These are phyloP conservation scores for Calonectria henricotiae DNA, from an alignment of 2,329 filamentous ascomycete species.

Conservation along the genomic window DNA sequence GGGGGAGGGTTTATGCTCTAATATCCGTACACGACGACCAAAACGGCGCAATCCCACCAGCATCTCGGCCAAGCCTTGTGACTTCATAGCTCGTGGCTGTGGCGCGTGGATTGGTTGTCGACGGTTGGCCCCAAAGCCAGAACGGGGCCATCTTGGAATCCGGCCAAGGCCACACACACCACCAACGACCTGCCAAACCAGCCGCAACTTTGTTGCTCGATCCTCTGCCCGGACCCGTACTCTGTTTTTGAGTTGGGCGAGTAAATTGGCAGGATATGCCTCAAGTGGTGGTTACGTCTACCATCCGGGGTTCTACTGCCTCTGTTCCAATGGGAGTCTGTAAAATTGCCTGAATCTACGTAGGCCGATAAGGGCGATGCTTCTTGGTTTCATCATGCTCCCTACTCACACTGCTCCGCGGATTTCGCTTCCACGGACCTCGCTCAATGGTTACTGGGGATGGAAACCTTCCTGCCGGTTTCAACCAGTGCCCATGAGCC, in stretches of 20 bases:
- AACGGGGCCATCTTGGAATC: conserved; percentile 20
- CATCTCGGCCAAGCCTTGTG: conserved; percentile 21
- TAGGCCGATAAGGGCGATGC: not conserved
- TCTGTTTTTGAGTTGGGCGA: conserved; percentile 23
- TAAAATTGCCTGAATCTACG: conserved; percentile 12
- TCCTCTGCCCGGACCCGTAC: conserved; percentile 16
- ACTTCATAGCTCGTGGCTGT: conserved; percentile 26
- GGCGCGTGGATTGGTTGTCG: conserved; percentile 22
- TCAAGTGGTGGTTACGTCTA: not conserved
- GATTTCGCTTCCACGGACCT: not conserved
- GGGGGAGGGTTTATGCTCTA: conserved; percentile 5
- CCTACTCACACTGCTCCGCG: not conserved
- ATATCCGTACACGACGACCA: not conserved
- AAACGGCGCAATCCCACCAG: conserved; percentile 13
- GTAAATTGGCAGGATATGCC: not conserved
- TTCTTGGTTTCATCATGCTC: not conserved
- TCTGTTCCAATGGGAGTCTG: conserved; percentile 4
- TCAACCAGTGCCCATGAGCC: conserved; percentile 13
- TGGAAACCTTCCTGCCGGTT: conserved; percentile 16
- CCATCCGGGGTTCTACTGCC: not conserved
- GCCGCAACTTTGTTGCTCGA: conserved; percentile 6
- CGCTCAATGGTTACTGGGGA: not conserved
- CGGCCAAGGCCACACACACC: not conserved
- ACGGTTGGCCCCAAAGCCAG: conserved; percentile 15
- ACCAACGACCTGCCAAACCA: conserved; percentile 16